Evolutionary conservation across 2,329 filamentous ascomycete genomes (phyloP), one percentile per base, ranked within the genome.

Genomic region (Exserohilum rostratum): DNA sequence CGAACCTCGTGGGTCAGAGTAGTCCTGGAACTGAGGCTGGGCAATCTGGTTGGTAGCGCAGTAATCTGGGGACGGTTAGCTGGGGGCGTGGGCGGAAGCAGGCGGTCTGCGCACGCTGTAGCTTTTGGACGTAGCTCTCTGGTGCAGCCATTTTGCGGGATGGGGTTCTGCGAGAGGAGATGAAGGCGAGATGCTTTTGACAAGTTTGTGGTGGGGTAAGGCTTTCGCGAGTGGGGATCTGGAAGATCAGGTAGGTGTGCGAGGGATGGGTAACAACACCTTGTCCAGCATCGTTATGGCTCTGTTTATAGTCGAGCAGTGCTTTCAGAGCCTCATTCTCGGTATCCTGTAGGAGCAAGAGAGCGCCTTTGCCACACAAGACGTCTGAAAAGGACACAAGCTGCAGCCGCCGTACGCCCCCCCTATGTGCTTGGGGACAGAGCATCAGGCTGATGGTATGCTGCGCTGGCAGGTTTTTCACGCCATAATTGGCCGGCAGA

Each of bases 1-100:
- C 67, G 38, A 60, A 73, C 71, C 71, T 71, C 71, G 63, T 48
- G 71, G 71, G 49, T 74, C 71, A 29, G 69, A 72, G 58, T 72
- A 74, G 54, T 74, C 71, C 55, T 72, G 71, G 58, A 69, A 74
- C 42, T 72, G 71, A 38, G 70, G 70, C 52, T 71, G 69, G 34
- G 71, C 71, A 48, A 74, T 69, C 53, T 68, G 65, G 39, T 74
- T 69, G 20, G 63, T 61, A 34, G 64, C 64, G 60, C 71, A 74
- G 45, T 69, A 73, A 51, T 68, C 71, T 74, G 40, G 29, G 30
- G n/a, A 53, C 18, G 22, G 46, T 60, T 58, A 62, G 66, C 62
- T 55, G 22, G 34, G 39, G 22, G 12, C 25, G 44, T 17, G 30
- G 33, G 33, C 34, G 30, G 27, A 39, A 33, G 46, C 27, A n/a